Evolutionary conservation across 1,284 basidiomycete species (phyloP), one percentile per base, ranked within the genome.

Genomic region (Neonothopanus nambi): DNA sequence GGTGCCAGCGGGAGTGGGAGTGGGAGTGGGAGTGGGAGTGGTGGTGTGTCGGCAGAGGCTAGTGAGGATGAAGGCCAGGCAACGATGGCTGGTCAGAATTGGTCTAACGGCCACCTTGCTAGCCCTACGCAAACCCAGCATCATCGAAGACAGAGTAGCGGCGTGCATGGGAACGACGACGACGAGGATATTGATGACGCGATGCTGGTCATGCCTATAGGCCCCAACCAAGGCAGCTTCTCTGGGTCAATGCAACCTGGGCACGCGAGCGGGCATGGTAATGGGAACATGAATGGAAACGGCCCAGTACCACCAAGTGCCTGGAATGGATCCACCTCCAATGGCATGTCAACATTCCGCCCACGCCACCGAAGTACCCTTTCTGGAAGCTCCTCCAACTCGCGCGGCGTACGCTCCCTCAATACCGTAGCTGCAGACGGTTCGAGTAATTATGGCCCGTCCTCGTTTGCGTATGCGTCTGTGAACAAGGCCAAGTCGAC

Each of bases 171-270:
- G 46, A 50, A 48, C 54, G 79, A 83, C 51, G 83, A 86, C 23
- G 84, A 87, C 56, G 83, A 87, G 26, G 82, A 83, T 41, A 80
- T 87, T 48, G 87, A 89, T 62, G 85, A 89, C 65, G 82, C 76
- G 43, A 85, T 87, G 81, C 76, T 89, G 47, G 81, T 87, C 18
- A 87, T 88, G 87, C 82, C 85, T 3, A 75, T 87, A 48, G 86
- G 82, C 0, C 82, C 82, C 15, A 30, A 24, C 15, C 33, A 44
- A 4, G 18, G 41, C 7, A 17, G n/a, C n/a, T 7, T 7, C n/a
- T n/a, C n/a, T n/a, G n/a, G n/a, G n/a, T n/a, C n/a, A n/a, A n/a
- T n/a, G n/a, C 48, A 40, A 15, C 20, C 0, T 5, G n/a, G 28
- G 24, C 15, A n/a, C 5, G 36, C 23, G 28, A 35, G 21, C 11